phyloP scores from a whole-genome alignment of 345 rosid species.

The Gossypium turneri region DNA sequence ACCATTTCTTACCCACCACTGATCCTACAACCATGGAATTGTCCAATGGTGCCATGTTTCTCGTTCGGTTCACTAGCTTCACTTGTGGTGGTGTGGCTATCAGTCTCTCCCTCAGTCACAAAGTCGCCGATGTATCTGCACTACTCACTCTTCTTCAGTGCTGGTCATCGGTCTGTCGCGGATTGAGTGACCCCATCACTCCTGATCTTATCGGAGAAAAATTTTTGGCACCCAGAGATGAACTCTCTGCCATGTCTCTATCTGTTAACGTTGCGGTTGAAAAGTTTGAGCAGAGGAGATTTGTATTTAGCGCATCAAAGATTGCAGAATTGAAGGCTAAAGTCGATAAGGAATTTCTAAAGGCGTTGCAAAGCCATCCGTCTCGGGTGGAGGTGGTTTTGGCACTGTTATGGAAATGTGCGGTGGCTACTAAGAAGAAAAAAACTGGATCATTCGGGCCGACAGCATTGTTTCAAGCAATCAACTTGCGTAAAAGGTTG shows the following conservation, averaged over 20 bases:
- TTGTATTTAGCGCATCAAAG: conserved; percentile 4
- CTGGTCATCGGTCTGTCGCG: conserved; percentile 12
- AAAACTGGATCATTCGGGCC: neutral
- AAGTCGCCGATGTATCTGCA: conserved; percentile 13
- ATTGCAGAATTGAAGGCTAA: conserved; percentile 16
- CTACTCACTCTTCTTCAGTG: conserved; percentile 16
- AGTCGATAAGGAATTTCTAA: neutral
- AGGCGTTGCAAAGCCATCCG: neutral
- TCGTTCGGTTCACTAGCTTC: conserved; percentile 19
- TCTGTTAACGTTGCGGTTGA: neutral
- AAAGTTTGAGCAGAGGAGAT: conserved; percentile 2
- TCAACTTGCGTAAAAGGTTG: conserved; percentile 9
- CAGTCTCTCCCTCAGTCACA: conserved; percentile 14
- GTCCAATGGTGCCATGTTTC: conserved; percentile 4
- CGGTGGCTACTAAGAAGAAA: neutral
- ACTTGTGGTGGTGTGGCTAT: conserved; percentile 18
- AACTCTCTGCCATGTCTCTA: conserved; percentile 6
- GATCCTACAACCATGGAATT: conserved; percentile 14
- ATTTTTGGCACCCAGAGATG: conserved; percentile 12
- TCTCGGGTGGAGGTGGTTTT: conserved; percentile 14
- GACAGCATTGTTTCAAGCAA: conserved; percentile 2
- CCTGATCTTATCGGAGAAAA: conserved; percentile 6
- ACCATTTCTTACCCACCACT: neutral
- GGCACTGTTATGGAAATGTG: conserved; percentile 11
- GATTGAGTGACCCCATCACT: neutral